Evolutionary conservation across 2,329 filamentous ascomycete species (phyloP).

Genomic region (Microcera coccophila): DNA sequence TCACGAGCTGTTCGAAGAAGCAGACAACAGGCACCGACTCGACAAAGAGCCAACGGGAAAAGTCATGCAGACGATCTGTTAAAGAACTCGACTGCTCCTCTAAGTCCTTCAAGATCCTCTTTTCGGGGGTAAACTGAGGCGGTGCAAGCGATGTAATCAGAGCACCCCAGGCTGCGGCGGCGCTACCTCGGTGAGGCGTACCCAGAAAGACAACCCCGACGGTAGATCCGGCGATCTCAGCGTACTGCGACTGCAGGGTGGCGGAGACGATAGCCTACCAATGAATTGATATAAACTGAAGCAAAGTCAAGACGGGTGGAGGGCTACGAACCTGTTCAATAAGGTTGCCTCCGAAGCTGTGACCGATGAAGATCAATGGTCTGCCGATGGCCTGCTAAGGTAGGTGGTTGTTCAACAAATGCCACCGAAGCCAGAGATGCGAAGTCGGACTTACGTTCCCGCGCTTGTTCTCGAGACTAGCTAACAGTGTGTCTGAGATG

Average conservation of each 20-base stretch:
- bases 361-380: slow-evolving; percentile 19
- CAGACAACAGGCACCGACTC: slow-evolving; percentile 8
- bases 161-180: slow-evolving; percentile 6
- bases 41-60: slow-evolving; percentile 12
- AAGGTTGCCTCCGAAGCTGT: slow-evolving; percentile 20
- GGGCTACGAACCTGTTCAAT: slow-evolving; percentile 12
- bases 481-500: slow-evolving; percentile 11
- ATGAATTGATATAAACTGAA: too few species aligned
- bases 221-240: slow-evolving; percentile 3
- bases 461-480: slow-evolving; percentile 4
- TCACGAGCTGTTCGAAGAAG: slow-evolving; percentile 16
- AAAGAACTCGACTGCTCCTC: slow-evolving; percentile 10
- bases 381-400: too few species aligned
- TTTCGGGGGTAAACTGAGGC: slow-evolving; percentile 13
- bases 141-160: slow-evolving; percentile 6
- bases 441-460: too few species aligned
- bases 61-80: slow-evolving; percentile 14
- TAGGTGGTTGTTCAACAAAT: too few species aligned
- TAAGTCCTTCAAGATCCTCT: slow-evolving; percentile 12
- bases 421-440: too few species aligned
- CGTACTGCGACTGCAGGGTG: too few species aligned
- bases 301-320: too few species aligned
- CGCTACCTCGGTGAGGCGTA: slow-evolving; percentile 14
- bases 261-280: too few species aligned
- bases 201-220: slow-evolving; percentile 15